These are phyloP conservation scores for Candida lessepsii DNA, from an alignment of 805 yeast genomes.

Conservation along the genomic window DNA sequence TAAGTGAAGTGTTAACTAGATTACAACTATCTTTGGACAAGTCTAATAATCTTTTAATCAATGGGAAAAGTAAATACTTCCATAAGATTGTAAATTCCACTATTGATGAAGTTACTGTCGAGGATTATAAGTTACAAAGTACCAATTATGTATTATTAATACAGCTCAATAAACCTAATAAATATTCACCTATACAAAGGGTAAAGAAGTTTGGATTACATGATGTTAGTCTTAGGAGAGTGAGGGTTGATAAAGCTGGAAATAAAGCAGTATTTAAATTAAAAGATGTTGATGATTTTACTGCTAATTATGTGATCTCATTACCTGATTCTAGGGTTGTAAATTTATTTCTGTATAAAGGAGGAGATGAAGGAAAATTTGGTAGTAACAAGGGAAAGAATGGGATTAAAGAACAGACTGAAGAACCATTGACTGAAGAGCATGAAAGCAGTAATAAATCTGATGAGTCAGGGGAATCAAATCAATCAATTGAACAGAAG, in stretches of 20 bases:
- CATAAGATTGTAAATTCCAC: slow-evolving; percentile 11
- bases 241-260: background rate
- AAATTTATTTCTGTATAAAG: background rate
- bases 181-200: slow-evolving; percentile 9
- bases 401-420: too few species aligned
- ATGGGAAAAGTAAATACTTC: slow-evolving; percentile 33
- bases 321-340: slow-evolving; percentile 3
- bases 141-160: background rate
- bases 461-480: too few species aligned
- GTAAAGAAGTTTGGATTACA: slow-evolving; percentile 8
- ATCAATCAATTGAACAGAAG: too few species aligned
- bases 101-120: background rate
- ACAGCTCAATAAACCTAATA: slow-evolving; percentile 9
- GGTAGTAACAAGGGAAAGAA: too few species aligned
- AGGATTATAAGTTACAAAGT: background rate
- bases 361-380: too few species aligned
- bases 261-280: background rate
- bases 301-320: slow-evolving; percentile 5
- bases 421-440: too few species aligned
- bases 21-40: slow-evolving; percentile 17
- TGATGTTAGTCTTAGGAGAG: slow-evolving; percentile 1
- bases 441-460: too few species aligned
- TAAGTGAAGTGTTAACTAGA: slow-evolving; percentile 18
- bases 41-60: slow-evolving; percentile 12
- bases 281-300: background rate